Base-by-base conservation (phyloP, 2,329 filamentous ascomycete genomes). In the Nothomitra cinnamomea region DNA sequence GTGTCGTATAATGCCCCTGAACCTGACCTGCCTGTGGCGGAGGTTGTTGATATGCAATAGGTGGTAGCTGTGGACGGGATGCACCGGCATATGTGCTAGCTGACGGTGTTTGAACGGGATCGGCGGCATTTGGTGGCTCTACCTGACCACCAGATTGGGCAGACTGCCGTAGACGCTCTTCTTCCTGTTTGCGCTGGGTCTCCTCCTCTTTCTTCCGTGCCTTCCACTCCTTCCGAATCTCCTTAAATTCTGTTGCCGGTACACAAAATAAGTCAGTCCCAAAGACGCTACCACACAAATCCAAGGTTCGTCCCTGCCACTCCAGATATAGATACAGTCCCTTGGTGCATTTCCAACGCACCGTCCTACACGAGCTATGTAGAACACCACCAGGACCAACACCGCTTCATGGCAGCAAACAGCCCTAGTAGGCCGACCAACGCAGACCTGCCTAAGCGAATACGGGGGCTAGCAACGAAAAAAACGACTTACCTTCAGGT, bases 151-250 rank as follows among this genome's bases (percentile, higher is more conserved):
- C 73, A 43, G 73, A 73, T 32, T 74, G 73, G 4, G 76, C 81
- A 28, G 78, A 77, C 67, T 81, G 82, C 54, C 89, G 85, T 57
- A 82, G 77, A 59, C 83, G 77, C 64, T 95, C 89, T 58, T 96
- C 90, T 8, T 89, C 87, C 12, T 84, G 85, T 73, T 95, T 95
- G 64, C 89, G 85, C 61, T 80, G 77, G 52, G 83, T 83, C 60
- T 96, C 90, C 62, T 96, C 90, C 67, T 96, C 92, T 86, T 98
- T 98, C 79, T 96, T 96, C 64, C 92, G 87, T 40, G 87, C 86
- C 73, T 96, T 98, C 92, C 92, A 98, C 65, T 96, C 90, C 66
- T 96, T 96, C 58, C 92, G 85, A 56, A 96, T 95, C 65, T 98
- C 92, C 67, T 98, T 98, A 72, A 98, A 96, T 69, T 96, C 92